Evolutionary conservation across 768 basidiomycete species (phyloP).

Genomic region (Dioszegia crocea): DNA sequence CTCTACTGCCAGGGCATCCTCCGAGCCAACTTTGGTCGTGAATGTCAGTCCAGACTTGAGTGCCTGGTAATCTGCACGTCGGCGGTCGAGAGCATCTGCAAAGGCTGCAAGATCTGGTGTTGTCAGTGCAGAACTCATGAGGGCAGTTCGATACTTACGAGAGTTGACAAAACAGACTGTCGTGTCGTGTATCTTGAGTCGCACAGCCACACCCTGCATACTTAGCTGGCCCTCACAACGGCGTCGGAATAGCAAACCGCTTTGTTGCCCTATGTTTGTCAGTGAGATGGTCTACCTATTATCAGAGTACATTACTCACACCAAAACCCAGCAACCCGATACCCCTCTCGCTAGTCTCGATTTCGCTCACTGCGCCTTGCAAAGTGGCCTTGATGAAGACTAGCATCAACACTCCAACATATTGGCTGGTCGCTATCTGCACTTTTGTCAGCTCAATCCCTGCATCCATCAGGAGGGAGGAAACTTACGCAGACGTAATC

Average conservation of each 20-base stretch:
- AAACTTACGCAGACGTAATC: slow-evolving; percentile 18
- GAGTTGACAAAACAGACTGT: slow-evolving; percentile 40
- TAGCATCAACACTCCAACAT: slow-evolving; percentile 40
- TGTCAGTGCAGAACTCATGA: slow-evolving; percentile 3
- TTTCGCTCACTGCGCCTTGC: slow-evolving; percentile 12
- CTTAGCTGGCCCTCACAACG: neutral
- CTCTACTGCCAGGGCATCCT: slow-evolving; percentile 21
- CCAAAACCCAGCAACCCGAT: slow-evolving; percentile 41
- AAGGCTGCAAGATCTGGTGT: slow-evolving; percentile 40
- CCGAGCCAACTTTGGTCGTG: slow-evolving; percentile 12
- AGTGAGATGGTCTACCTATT: too few species aligned
- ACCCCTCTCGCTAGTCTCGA: slow-evolving; percentile 35
- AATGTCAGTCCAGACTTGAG: slow-evolving; percentile 25
- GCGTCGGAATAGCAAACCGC: slow-evolving; percentile 17
- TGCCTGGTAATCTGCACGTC: slow-evolving; percentile 29
- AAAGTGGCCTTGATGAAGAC: slow-evolving; percentile 31
- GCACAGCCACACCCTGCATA: slow-evolving; percentile 33
- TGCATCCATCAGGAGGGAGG: neutral
- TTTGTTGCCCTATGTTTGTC: slow-evolving; percentile 33
- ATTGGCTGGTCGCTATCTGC: slow-evolving; percentile 35
- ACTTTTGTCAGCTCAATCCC: neutral
- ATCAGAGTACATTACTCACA: slow-evolving; percentile 21
- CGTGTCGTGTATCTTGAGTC: slow-evolving; percentile 36
- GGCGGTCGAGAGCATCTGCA: slow-evolving; percentile 33
- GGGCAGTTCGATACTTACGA: slow-evolving; percentile 22